These are phyloP conservation scores for Isatis lusitanica DNA, from an alignment of 441 rosid species.

Conservation along the genomic window DNA sequence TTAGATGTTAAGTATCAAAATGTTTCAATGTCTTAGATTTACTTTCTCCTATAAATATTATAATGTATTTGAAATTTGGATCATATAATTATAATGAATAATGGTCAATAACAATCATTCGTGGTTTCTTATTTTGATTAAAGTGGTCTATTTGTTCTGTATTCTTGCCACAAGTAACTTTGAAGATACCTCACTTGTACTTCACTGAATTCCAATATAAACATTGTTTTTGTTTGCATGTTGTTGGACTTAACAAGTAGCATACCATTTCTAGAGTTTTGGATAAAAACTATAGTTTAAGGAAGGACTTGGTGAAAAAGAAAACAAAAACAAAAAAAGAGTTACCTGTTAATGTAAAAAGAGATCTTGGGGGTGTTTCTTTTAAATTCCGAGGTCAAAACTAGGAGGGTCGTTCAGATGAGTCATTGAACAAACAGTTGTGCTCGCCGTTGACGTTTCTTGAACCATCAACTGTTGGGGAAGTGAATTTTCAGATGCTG, in stretches of 20 bases:
- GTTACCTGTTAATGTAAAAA: background rate
- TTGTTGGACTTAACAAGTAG: no score
- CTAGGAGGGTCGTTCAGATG: slow-evolving; percentile 23
- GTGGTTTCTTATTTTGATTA: no score
- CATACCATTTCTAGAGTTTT: no score
- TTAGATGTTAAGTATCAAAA: background rate
- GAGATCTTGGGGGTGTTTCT: background rate
- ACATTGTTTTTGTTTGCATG: no score
- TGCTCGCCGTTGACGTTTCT: slow-evolving; percentile 10
- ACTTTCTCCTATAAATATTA: background rate
- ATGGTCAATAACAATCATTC: no score
- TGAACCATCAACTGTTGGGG: slow-evolving; percentile 7
- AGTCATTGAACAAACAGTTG: slow-evolving; percentile 6
- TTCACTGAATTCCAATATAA: no score
- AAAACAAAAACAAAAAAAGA: background rate
- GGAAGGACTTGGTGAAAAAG: background rate
- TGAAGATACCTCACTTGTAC: no score
- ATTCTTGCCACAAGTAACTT: no score
- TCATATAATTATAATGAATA: no score
- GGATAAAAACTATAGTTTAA: no score
- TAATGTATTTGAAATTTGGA: background rate
- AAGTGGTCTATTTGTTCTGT: no score
- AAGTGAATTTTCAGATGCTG: slow-evolving; percentile 16
- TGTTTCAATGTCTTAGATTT: background rate
- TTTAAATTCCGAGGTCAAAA: slow-evolving; percentile 35